Base-by-base conservation (phyloP, 768 basidiomycete genomes). In the Trametes cingulata region DNA sequence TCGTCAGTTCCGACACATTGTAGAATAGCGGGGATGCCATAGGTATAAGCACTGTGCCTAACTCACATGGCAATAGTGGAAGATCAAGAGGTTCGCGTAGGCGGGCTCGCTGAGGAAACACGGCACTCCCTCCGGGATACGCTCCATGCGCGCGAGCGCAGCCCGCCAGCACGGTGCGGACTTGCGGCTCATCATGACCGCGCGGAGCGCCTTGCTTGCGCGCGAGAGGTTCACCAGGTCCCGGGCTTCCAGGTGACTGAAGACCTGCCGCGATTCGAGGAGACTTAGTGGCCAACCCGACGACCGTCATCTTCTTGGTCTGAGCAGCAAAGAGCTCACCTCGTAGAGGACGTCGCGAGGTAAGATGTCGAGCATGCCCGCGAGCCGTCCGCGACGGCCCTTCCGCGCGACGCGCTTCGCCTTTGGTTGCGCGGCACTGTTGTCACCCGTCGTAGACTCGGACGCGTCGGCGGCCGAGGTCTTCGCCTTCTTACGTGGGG, bases 341-440 rank as follows among this genome's bases (percentile, higher is more conserved):
- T n/a, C n/a, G n/a, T n/a, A n/a, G n/a, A n/a, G n/a, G n/a, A n/a
- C n/a, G n/a, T n/a, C n/a, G n/a, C n/a, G n/a, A n/a, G n/a, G n/a
- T n/a, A n/a, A n/a, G n/a, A 62, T 58, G 41, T 58, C 22, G 2
- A 42, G 51, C 50, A 62, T 57, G 47, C 42, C 56, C 24, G 41
- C 33, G 17, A 49, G 52, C 15, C 49, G 43, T 3, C 60, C 54
- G 3, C 59, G 52, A 15, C 57, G 12, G 20, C 56, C 56, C 20
- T 35, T 41, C n/a, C 15, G 10, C n/a, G n/a, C 37, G 56, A 27
- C 20, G 25, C 17, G 47, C n/a, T n/a, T 53, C 33, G 24, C 10
- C 17, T 13, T 35, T 35, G 14, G 25, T 6, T 35, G 42, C 29
- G 13, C 20, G 17, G 35, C 35, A 51, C 19, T 35, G 49, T 36